Evolutionary conservation across 768 basidiomycete genomes (phyloP).

Genomic region (Russula vinacea): DNA sequence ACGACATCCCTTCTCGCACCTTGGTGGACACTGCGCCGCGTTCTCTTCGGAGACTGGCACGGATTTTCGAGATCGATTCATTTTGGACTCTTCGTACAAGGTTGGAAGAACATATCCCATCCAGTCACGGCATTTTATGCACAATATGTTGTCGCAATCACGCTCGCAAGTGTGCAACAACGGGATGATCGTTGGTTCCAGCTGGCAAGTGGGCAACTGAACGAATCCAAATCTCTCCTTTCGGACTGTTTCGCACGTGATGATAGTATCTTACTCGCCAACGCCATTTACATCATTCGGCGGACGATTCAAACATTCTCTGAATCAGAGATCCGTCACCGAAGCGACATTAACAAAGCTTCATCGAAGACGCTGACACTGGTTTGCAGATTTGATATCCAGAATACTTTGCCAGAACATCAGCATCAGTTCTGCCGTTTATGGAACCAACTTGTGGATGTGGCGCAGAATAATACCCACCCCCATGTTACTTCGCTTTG

Average conservation of each 20-base stretch:
- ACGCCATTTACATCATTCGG: not conserved
- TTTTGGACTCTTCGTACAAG: constrained; percentile 6
- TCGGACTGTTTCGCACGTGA: too few relatives aligned
- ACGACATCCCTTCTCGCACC: not conserved
- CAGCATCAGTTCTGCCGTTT: constrained; percentile 6
- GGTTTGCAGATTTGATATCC: not conserved
- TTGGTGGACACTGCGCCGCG: not conserved
- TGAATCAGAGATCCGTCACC: not conserved
- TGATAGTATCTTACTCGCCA: constrained; percentile 1
- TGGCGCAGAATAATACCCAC: not conserved
- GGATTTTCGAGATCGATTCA: constrained; percentile 12
- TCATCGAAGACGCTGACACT: not conserved
- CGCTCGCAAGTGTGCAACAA: not conserved
- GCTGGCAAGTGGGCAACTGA: not conserved
- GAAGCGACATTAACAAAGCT: not conserved
- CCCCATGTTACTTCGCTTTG: not conserved
- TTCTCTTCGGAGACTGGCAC: constrained; percentile 4
- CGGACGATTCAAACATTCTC: not conserved
- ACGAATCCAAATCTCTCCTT: not conserved
- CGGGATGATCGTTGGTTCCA: constrained; percentile 8
- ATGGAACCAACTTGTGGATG: not conserved
- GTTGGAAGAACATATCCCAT: not conserved
- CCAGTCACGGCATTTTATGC: not conserved
- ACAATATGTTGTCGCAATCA: not conserved
- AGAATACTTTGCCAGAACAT: not conserved